Base-by-base conservation (phyloP, 148 eudicot genomes). In the Arctostaphylos glauca region DNA sequence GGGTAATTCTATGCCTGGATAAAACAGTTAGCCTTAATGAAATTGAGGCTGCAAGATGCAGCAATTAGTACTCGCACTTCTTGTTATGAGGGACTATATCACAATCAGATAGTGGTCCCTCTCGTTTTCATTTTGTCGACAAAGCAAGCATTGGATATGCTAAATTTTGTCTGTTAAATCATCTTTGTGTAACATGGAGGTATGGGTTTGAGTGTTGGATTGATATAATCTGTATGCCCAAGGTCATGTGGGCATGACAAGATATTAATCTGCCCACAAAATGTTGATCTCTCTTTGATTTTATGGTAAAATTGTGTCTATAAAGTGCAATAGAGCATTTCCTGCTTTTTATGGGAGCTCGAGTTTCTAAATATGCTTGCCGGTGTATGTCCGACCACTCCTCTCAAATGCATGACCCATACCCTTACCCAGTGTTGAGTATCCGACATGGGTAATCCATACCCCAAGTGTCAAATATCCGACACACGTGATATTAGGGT, bases 11-110 rank as follows among this genome's bases (percentile, higher is more conserved):
- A 9, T 70, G 48, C 74, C 74, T 70, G 53, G 77, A 74, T 46
- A 74, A 74, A 8, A 13, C 53, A 46, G 15, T 14, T 44, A 47
- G 76, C 25, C 31, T 19, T 8, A 18, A 44, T 73, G 52, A 73
- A 31, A 74, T 44, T 74, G 77, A 74, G 77, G 77, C 52, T 16
- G 50, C 47, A 47, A 74, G 52, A 74, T 74, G 31, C 31, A 46
- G 4, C 46, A 15, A 14, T 72, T 72, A 74, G 4, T 76, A 18
- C 8, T 50, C 16, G 0, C 25, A 76, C 16, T 50, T 52, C 21
- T 76, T 19, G n/a, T 25, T 76, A 23, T 76, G 54, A 19, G 25
- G 21, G 44, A 50, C 6, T 52, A 25, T 59, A 52, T n/a, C 21
- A 52, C 18, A 50, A 19, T 76, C 41, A 76, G 3, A 23, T 76